phyloP scores from a whole-genome alignment of 176 grass and related monocot genomes.

The Triticum monococcum region DNA sequence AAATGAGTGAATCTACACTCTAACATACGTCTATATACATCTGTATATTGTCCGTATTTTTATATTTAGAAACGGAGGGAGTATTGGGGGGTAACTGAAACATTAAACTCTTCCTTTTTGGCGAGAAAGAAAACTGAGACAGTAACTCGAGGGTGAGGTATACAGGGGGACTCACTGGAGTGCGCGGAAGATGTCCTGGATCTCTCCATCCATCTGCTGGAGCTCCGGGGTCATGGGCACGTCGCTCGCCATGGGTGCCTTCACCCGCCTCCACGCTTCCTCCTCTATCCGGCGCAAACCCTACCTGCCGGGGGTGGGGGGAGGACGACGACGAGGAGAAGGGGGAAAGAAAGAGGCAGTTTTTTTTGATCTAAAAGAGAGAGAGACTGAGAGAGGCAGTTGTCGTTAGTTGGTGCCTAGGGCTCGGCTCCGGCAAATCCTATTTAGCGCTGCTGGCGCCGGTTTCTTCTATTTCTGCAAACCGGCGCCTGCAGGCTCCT shows the following conservation, averaged over 20 bases:
- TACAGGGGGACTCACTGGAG: conserved; percentile 57
- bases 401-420: too few species aligned
- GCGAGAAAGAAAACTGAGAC: neutral
- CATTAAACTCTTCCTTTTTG: too few species aligned
- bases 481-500: too few species aligned
- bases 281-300: neutral
- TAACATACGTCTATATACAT: too few species aligned
- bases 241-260: conserved; percentile 58
- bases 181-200: conserved; percentile 92
- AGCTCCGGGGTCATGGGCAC: conserved; percentile 77
- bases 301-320: neutral
- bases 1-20: too few species aligned
- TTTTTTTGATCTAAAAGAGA: neutral
- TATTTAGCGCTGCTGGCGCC: too few species aligned
- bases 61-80: too few species aligned
- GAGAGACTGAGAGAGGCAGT: neutral
- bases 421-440: too few species aligned
- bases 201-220: conserved; percentile 95
- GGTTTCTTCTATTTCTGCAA: too few species aligned
- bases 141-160: neutral
- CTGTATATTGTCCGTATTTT: too few species aligned
- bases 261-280: neutral
- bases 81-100: neutral
- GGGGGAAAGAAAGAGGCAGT: neutral
- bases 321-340: neutral